Conservation (phyloP, 2,329 filamentous ascomycete species). For the Fusarium nodosum region DNA sequence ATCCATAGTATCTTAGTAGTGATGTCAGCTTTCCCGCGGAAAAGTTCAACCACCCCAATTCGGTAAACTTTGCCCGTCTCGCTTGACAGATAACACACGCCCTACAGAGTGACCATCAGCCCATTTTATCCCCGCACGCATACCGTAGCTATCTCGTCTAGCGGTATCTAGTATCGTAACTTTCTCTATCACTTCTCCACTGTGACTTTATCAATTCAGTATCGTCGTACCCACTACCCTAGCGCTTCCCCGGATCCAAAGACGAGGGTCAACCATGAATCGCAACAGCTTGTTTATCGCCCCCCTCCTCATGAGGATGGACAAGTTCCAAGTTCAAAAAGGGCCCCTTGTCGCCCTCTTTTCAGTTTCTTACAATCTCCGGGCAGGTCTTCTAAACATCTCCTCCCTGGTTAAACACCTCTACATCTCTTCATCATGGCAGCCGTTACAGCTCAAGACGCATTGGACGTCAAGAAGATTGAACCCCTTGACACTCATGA, state of each 20-base stretch:
- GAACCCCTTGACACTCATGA: constrained; percentile 40
- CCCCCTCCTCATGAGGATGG: constrained; percentile 4
- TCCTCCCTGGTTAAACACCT: neutral
- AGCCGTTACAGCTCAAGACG: constrained; percentile 35
- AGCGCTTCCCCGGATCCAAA: constrained; percentile 42
- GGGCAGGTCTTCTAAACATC: constrained; percentile 8
- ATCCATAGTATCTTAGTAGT: neutral
- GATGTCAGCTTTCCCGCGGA: constrained; percentile 34
- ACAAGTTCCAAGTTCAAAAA: constrained; percentile 36
- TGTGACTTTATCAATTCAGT: constrained; percentile 18
- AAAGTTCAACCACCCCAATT: constrained; percentile 11
- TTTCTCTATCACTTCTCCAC: constrained; percentile 19
- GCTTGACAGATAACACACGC: constrained; percentile 31
- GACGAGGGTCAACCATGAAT: constrained; percentile 30
- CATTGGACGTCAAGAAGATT: constrained; percentile 43
- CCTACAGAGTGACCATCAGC: constrained; percentile 3
- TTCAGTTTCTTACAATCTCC: neutral
- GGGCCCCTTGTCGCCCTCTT: constrained; percentile 13
- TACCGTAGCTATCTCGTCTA: constrained; percentile 30
- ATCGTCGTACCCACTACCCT: constrained; percentile 17
- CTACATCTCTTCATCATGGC: constrained; percentile 30
- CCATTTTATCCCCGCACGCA: constrained; percentile 27
- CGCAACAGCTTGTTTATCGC: constrained; percentile 21
- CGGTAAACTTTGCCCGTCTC: constrained; percentile 7
- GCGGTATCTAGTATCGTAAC: constrained; percentile 36